phyloP scores from a whole-genome alignment of 805 yeast species.

The Ogataea siamensis region DNA sequence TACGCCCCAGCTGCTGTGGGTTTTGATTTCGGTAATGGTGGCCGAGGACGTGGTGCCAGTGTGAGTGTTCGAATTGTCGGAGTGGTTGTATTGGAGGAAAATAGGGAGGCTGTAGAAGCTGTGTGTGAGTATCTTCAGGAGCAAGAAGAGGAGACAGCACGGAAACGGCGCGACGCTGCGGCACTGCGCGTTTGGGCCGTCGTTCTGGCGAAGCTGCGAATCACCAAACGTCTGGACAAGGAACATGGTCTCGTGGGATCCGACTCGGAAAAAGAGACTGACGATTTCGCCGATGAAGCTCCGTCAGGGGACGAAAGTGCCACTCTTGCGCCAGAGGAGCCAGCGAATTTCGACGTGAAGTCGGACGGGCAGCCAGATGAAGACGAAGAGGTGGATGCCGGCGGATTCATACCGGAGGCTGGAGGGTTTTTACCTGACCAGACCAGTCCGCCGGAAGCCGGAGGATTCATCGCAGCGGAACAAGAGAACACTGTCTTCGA shows the following conservation, averaged over 20 bases:
- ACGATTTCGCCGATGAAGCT: conserved; percentile 10
- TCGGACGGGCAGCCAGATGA: too few species aligned
- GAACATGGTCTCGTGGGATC: conserved; percentile 47
- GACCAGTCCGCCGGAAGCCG: too few species aligned
- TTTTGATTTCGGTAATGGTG: conserved; percentile 64
- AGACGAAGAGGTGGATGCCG: too few species aligned
- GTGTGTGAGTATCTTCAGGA: conserved; percentile 49
- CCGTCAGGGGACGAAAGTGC: too few species aligned
- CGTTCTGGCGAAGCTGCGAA: conserved; percentile 48
- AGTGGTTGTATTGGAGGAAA: conserved; percentile 65
- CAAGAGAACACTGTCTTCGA: too few species aligned
- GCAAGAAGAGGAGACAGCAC: conserved; percentile 47
- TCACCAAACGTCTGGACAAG: conserved; percentile 43
- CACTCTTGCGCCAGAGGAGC: too few species aligned
- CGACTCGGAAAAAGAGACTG: too few species aligned
- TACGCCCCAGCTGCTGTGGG: conserved; percentile 86
- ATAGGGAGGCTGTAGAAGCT: conserved; percentile 54
- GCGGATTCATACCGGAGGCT: too few species aligned
- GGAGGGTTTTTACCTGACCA: too few species aligned
- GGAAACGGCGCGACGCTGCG: conserved; percentile 41
- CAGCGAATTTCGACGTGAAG: too few species aligned
- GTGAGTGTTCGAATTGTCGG: conserved; percentile 74
- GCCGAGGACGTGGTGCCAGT: conserved; percentile 31
- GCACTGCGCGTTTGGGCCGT: conserved; percentile 56
- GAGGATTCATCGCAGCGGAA: too few species aligned